Conservation (phyloP, 495 filamentous ascomycete species). For the Annulohypoxylon nitens region DNA sequence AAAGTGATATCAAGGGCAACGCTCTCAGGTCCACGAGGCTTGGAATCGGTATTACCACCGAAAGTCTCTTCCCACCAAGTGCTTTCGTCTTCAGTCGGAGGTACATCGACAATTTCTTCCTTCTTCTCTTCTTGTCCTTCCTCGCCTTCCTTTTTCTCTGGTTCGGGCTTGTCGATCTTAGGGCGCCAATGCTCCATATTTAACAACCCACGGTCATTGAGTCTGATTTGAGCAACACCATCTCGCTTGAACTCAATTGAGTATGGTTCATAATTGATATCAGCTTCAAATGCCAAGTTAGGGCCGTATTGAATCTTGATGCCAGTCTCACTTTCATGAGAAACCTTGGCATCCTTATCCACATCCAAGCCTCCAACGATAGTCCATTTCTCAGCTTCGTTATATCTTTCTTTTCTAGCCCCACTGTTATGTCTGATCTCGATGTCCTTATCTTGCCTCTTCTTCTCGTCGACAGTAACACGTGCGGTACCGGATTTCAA, state of each 20-base stretch:
- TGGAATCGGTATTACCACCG: constrained; percentile 92
- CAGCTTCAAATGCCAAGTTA: constrained; percentile 77
- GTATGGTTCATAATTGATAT: constrained; percentile 87
- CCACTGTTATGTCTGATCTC: constrained; percentile 86
- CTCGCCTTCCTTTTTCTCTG: constrained; percentile 67
- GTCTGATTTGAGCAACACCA: constrained; percentile 82
- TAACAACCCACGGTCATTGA: constrained; percentile 88
- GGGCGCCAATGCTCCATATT: constrained; percentile 97
- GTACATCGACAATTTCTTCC: constrained; percentile 54
- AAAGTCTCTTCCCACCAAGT: constrained; percentile 99
- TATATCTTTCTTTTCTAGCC: constrained; percentile 91
- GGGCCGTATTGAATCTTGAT: constrained; percentile 88
- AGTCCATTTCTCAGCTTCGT: constrained; percentile 88
- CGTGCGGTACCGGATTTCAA: constrained; percentile 88
- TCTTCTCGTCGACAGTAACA: constrained; percentile 90
- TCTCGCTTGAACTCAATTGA: constrained; percentile 86
- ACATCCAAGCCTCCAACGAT: constrained; percentile 82
- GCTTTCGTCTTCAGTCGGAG: constrained; percentile 74
- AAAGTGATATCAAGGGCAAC: constrained; percentile 92
- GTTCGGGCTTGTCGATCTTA: constrained; percentile 77
- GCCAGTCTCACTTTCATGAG: constrained; percentile 68
- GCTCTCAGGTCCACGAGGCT: constrained; percentile 90
- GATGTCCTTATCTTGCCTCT: constrained; percentile 88
- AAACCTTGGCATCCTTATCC: constrained; percentile 74
- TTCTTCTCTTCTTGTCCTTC: constrained; percentile 58